Conservation (phyloP, 2,329 filamentous ascomycete genomes). For the Teratosphaeria nubilosa region DNA sequence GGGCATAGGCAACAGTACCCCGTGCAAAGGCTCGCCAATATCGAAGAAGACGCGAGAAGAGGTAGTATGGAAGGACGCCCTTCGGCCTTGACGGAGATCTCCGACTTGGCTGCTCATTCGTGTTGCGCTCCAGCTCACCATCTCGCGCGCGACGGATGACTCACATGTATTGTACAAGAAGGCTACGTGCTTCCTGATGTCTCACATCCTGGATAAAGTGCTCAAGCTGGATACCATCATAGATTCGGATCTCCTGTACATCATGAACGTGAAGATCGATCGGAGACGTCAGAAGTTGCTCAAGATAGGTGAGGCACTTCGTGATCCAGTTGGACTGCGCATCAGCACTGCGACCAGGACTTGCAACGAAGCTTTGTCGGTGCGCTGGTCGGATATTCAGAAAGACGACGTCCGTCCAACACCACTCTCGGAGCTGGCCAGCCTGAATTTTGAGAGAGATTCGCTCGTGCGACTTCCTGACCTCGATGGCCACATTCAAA, state of each 20-base stretch:
- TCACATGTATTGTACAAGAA: constrained; percentile 17
- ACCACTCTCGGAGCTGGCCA: constrained; percentile 3
- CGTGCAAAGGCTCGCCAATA: constrained; percentile 28
- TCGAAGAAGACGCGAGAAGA: constrained; percentile 55
- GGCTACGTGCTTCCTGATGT: constrained; percentile 39
- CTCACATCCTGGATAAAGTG: constrained; percentile 32
- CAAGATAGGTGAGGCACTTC: neutral
- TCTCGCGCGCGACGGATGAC: constrained; percentile 27
- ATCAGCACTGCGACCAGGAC: neutral
- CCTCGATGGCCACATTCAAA: constrained; percentile 11
- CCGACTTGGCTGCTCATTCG: constrained; percentile 54
- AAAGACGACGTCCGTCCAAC: neutral
- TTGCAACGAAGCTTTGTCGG: neutral
- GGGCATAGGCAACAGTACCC: constrained; percentile 35
- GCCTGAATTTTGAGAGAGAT: constrained; percentile 10
- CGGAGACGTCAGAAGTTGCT: constrained; percentile 15
- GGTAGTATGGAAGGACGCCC: constrained; percentile 38
- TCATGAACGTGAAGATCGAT: constrained; percentile 17
- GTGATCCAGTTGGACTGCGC: neutral
- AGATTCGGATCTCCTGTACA: constrained; percentile 7
- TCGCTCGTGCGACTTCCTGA: constrained; percentile 5
- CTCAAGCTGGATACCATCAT: too few relatives aligned
- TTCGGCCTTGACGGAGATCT: constrained; percentile 51
- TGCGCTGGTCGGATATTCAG: constrained; percentile 6
- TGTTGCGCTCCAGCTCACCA: constrained; percentile 45